Base-by-base conservation (phyloP, 148 eudicot genomes). In the Suaeda aralocaspica region DNA sequence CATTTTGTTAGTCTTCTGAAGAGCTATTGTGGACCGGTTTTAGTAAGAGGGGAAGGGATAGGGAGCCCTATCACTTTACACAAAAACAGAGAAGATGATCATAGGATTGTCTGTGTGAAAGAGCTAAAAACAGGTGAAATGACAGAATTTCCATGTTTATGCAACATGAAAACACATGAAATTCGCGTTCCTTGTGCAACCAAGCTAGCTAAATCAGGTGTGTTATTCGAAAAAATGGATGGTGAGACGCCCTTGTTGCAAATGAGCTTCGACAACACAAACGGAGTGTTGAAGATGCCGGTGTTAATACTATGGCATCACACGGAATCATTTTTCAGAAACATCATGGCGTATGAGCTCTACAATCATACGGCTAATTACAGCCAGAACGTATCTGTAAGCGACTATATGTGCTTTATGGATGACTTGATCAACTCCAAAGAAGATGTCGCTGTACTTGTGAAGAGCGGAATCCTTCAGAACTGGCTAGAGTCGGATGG, bases 391-490 rank as follows among this genome's bases (percentile, higher is more conserved):
- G 56, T 22, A 53, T 63, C 62, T 4, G 22, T 72, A 1, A 72
- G 75, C 22, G 75, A 72, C 14, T 72, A 50, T 13, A 26, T 72
- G 75, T 72, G 75, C 62, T 72, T 72, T 18, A 72, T 72, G 75
- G 75, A 72, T 41, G 75, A 63, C 42, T 64, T 72, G 69, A 72
- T 72, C 21, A 28, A 64, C 30, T 33, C 75, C 6, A 51, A 72
- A 63, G 75, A 72, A 36, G 75, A 72, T 11, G 69, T 72, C 5
- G 51, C 49, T 0, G 49, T 63, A n/a, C 69, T 72, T 11, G 75
- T 72, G 39, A 33, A 55, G 41, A 64, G 30, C 16, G 59, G 67
- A 2, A 52, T 64, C 21, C 36, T 64, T 51, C 75, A 72, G 63
- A 72, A 72, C 28, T 64, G 75, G 75, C 41, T 72, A 8, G 75